A percentile compares a stretch with the other conserved stretches of the same genome.
Conservation (phyloP, 306 rosid genomes). For the Casuarina cunninghamiana region DNA sequence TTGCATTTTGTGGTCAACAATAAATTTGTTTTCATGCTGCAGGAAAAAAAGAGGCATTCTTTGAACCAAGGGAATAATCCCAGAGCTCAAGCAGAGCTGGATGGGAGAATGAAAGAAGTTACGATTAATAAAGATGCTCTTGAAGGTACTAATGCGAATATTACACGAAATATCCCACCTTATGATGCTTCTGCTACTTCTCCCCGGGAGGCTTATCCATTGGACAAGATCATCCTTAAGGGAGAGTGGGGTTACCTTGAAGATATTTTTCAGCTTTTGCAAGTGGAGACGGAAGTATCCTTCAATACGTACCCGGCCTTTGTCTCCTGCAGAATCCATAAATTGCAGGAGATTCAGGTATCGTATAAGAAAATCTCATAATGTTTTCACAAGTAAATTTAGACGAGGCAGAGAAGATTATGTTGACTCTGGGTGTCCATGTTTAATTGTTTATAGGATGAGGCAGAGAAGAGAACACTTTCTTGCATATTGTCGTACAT, state of each 20-base stretch:
- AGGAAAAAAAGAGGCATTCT: constrained; percentile 48
- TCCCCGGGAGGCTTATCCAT: constrained; percentile 68
- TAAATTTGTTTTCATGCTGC: constrained; percentile 28
- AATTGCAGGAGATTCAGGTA: constrained; percentile 62
- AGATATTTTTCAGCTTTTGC: constrained; percentile 56
- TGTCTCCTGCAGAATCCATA: constrained; percentile 54
- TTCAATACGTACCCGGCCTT: constrained; percentile 58
- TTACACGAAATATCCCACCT: constrained; percentile 68
- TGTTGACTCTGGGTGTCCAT: neutral
- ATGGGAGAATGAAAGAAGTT: constrained; percentile 53
- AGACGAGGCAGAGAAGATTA: constrained; percentile 67
- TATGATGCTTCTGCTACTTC: constrained; percentile 66
- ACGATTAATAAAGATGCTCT: constrained; percentile 56
- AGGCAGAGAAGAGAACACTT: constrained; percentile 54
- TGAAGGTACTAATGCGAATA: constrained; percentile 44
- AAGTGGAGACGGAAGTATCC: constrained; percentile 32
- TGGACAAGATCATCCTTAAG: constrained; percentile 67
- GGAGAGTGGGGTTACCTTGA: constrained; percentile 73
- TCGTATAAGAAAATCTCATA: constrained; percentile 1
- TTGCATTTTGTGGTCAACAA: constrained; percentile 9
- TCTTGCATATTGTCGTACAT: constrained; percentile 67
- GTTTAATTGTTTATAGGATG: constrained; percentile 50
- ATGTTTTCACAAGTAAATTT: constrained; percentile 9
- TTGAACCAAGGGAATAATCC: constrained; percentile 51
- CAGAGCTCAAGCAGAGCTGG: constrained; percentile 49